Evolutionary conservation across 257 asterid species (phyloP).

Genomic region (Solanum paucissectum): DNA sequence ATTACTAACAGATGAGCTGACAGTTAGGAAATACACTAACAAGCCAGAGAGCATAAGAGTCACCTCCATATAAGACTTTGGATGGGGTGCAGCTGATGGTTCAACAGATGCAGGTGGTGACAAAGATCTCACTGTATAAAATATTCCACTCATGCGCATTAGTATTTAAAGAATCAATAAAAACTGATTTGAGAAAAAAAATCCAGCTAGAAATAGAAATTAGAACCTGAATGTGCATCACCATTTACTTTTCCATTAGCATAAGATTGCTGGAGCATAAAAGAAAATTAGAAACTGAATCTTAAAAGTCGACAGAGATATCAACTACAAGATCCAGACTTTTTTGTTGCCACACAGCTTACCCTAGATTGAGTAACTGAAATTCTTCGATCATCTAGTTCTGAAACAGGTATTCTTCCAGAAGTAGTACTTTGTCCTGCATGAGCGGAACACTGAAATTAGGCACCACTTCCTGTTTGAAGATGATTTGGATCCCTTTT

Average conservation of each 20-base stretch:
- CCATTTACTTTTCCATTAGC: slow-evolving; percentile 55
- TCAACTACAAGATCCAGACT: background rate
- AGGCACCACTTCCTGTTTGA: background rate
- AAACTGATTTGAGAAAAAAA: background rate
- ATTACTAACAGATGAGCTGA: background rate
- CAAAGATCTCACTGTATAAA: slow-evolving; percentile 52
- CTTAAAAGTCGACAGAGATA: background rate
- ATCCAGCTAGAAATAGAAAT: background rate
- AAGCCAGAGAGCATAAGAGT: background rate
- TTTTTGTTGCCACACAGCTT: slow-evolving; percentile 8
- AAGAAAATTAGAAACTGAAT: slow-evolving; percentile 5
- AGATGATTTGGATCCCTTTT: background rate
- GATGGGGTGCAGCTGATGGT: slow-evolving; percentile 67
- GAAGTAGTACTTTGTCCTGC: slow-evolving; percentile 44
- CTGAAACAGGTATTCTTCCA: slow-evolving; percentile 31
- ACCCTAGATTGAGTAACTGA: slow-evolving; percentile 47
- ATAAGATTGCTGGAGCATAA: slow-evolving; percentile 59
- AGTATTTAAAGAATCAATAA: background rate
- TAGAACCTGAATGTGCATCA: slow-evolving; percentile 53
- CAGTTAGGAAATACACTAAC: background rate
- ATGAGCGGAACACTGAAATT: background rate
- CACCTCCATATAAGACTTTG: slow-evolving; percentile 90
- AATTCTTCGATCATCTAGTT: slow-evolving; percentile 28
- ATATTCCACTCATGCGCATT: background rate
- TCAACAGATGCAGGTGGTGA: slow-evolving; percentile 62